These are phyloP conservation scores for Kwoniella dendrophila DNA, from an alignment of 768 basidiomycete genomes.

Conservation along the genomic window DNA sequence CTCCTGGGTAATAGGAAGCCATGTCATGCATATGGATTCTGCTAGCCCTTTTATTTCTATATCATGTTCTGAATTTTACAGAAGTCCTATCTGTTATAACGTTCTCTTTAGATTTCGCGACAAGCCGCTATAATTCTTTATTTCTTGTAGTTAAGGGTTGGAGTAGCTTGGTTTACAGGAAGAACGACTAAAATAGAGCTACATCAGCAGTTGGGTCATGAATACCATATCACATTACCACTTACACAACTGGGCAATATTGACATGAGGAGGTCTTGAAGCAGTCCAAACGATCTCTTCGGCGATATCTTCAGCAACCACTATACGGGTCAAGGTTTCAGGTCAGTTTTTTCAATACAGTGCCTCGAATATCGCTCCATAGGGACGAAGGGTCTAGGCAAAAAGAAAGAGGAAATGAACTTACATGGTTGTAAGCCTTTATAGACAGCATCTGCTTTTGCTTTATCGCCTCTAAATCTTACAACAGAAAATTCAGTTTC, in stretches of 20 bases:
- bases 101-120: too few species aligned
- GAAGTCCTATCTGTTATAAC: too few species aligned
- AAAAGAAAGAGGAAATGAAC: constrained; percentile 40
- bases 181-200: constrained; percentile 43
- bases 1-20: too few species aligned
- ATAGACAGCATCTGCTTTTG: constrained; percentile 85
- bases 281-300: constrained; percentile 99
- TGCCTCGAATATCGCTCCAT: not conserved
- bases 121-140: too few species aligned
- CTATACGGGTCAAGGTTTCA: constrained; percentile 56
- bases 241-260: constrained; percentile 61
- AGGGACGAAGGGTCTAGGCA: not conserved
- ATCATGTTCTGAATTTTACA: too few species aligned
- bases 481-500: constrained; percentile 86
- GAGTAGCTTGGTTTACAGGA: constrained; percentile 56
- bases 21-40: too few species aligned
- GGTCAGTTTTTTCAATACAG: not conserved
- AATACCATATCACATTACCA: not conserved
- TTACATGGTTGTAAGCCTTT: constrained; percentile 80
- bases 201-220: not conserved
- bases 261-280: constrained; percentile 85
- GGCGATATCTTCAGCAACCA: constrained; percentile 82
- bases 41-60: too few species aligned
- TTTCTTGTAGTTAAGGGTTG: constrained; percentile 52
- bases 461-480: constrained; percentile 81